Base-by-base conservation (phyloP, 495 filamentous ascomycete genomes). In the Aspergillus ostianus region DNA sequence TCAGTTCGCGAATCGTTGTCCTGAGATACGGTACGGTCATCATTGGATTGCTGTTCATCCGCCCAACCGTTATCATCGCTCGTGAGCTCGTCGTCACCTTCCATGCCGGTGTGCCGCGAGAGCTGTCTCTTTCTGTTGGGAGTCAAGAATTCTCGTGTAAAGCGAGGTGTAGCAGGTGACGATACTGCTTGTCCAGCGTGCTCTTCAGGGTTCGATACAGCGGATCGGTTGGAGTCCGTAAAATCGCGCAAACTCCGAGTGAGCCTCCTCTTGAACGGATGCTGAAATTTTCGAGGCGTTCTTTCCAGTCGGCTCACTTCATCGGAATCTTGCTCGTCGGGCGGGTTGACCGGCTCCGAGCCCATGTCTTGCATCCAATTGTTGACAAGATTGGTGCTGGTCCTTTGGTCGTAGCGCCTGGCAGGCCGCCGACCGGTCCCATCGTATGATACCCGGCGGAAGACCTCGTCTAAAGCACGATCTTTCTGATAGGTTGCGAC, bases 41-140 rank as follows among this genome's bases (percentile, higher is more conserved):
- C 47, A 51, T 58, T 61, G 2, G 67, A 67, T 3, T 68, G 53
- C 19, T 68, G 68, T 21, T 66, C 67, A 17, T 74, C 72, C 10
- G 57, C 53, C 29, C 70, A 71, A 50, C 87, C 84, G 47, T 87
- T 84, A 27, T 89, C 87, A 46, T 89, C 88, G 0, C 90, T 92
- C n/a, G 91, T 82, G n/a, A 91, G 79, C 70, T 96, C 92, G 63
- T 96, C 91, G 63, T 96, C 92, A 4, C 90, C 92, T 72, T 96
- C 91, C 36, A 83, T 91, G 63, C 91, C 91, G 3, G 87, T 90
- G 62, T 90, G 79, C 47, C 78, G 79, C 0, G 79, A 81, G 13
- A 75, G 61, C 51, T 79, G 76, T 15, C 79, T 70, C 44, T 51
- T 64, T 49, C 67, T 70, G 0, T 51, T 61, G 0, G 68, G 66